Base-by-base conservation (phyloP, 108 stramenopile genomes). In the Licmophora abbreviata region DNA sequence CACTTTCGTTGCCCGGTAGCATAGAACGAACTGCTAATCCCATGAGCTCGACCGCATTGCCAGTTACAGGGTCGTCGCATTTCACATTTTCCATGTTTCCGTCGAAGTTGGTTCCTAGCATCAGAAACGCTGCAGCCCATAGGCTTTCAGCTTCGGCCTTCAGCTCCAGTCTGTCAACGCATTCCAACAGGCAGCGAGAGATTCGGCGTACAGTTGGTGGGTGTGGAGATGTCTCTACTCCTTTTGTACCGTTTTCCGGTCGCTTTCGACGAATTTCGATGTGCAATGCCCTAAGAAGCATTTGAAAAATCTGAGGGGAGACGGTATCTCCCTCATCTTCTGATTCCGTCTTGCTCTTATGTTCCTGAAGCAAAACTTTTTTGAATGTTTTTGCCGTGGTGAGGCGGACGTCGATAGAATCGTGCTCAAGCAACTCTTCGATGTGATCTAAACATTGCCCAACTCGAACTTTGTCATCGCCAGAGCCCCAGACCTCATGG, bases 161-260 rank as follows among this genome's bases (percentile, higher is more conserved):
- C 20, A 2, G 20, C 44, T 26, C 22, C 24, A 46, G 32, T 12
- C 26, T 34, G 17, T 71, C 27, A 4, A 64, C 12, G 41, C 67
- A 66, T 47, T 81, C 80, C 26, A 81, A 29, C 33, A 66, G 40
- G 42, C 74, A 76, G 3, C 80, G 59, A 3, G 73, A 74, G 11
- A 81, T 37, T 1, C 80, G 71, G 15, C 80, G 64, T 24, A 76
- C 29, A 4, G 72, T 74, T 32, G 80, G 80, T 14, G 59, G 21
- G 43, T 81, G 80, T 40, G 38, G 2, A 28, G 58, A 21, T 10
- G 27, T 48, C 23, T 3, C 33, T 3, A 33, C 14, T 14, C 45
- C 28, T 44, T 21, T 20, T 9, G 1, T 32, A 4, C n/a, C 32
- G 14, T 25, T 36, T 6, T 27, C 20, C 17, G 15, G 25, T 22